These are phyloP conservation scores for Rhytidhysteron rufulum DNA, from an alignment of 2,329 filamentous ascomycete species.

Conservation along the genomic window DNA sequence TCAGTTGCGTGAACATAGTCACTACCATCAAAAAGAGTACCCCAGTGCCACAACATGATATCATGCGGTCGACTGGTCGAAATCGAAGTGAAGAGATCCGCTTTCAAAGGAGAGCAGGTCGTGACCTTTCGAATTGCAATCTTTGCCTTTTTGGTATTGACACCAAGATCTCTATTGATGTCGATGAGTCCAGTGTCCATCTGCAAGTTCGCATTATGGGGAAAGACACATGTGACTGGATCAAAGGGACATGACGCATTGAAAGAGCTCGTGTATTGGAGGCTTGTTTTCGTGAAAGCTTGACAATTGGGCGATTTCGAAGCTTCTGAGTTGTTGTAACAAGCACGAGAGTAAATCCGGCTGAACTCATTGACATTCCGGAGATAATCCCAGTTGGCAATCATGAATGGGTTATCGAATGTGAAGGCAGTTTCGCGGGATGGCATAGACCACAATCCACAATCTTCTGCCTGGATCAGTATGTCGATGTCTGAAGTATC, in stretches of 20 bases:
- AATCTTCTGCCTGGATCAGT: constrained; percentile 5
- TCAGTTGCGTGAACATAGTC: constrained; percentile 5
- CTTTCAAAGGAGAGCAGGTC: constrained; percentile 4
- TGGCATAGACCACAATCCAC: constrained; percentile 7
- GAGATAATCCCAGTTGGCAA: constrained; percentile 5
- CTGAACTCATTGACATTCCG: constrained; percentile 3
- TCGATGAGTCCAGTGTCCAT: constrained; percentile 9
- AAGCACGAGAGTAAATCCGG: constrained; percentile 7
- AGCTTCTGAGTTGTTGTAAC: constrained; percentile 5
- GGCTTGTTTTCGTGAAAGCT: constrained; percentile 4
- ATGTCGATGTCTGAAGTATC: constrained; percentile 6
- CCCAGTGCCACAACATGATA: constrained; percentile 3
- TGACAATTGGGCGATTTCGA: constrained; percentile 4
- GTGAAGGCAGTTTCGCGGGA: constrained; percentile 2
- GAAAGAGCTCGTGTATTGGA: constrained; percentile 1
- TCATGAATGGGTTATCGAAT: constrained; percentile 3
- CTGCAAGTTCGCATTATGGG: constrained; percentile 2
- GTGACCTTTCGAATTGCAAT: constrained; percentile 5
- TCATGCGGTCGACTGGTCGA: constrained; percentile 1
- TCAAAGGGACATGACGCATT: constrained; percentile 8
- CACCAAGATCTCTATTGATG: constrained; percentile 4
- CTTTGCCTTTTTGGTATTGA: constrained; percentile 4
- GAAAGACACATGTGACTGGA: constrained; percentile 2
- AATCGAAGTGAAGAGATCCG: constrained; percentile 5
- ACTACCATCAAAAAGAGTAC: constrained; percentile 2